Evolutionary conservation across 1,284 basidiomycete genomes (phyloP), one percentile per base, ranked within the genome.

Genomic region (Exobasidium rhododendri): DNA sequence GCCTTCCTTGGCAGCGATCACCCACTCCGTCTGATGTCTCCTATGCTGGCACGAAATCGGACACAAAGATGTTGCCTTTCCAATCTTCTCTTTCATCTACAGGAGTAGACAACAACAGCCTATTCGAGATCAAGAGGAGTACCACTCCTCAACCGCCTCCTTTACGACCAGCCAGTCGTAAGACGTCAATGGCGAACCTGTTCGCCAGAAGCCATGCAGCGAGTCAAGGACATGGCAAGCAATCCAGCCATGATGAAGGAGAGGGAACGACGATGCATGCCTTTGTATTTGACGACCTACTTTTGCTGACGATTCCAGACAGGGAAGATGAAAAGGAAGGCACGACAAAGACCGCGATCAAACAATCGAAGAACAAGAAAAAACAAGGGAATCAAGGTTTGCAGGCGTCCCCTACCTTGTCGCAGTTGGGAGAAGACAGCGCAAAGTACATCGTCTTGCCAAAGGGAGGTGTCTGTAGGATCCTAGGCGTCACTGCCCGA

Each of bases 221-320:
- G 7, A 40, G 17, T 40, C 17, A 7, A 40, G 17, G 35, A 10
- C 35, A 40, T 40, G 35, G 35, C 17, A 40, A 40, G 35, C 10
- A 17, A 7, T 40, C 7, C 17, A 17, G 35, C 7, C 17, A 40
- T 40, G 35, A 40, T 40, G 10, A 10, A 10, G 35, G 17, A 40
- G 35, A 40, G 7, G 35, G 17, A 17, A 7, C 17, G 17, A 40
- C 17, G 24, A 20, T 50, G n/a, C 26, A 50, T 28, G 47, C 26
- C 3, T 50, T 50, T 13, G 47, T 50, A n/a, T 50, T 50, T 50
- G 47, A 50, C 13, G 47, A 50, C 47, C n/a, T 50, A 14, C 26
- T 20, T 20, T 13, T 50, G 13, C 26, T 50, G 14, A 26, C 24
- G 13, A 24, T 26, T 26, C 5, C 26, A 24, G 47, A 50, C 22